These are phyloP conservation scores for Kazachstania sp. DNA, from an alignment of 1,139 yeast species.

Conservation along the genomic window DNA sequence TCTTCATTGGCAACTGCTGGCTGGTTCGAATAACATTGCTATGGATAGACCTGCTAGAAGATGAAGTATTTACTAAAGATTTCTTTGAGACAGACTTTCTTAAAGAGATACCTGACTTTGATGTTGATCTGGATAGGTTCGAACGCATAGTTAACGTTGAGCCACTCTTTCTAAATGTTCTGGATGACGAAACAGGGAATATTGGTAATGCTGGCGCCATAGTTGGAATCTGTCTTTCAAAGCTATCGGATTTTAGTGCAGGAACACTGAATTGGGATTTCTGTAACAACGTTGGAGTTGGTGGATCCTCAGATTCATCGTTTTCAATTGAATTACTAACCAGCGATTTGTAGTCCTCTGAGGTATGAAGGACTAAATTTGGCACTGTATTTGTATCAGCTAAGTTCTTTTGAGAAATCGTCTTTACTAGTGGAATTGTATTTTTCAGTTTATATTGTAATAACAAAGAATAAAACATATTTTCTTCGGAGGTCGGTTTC, in stretches of 20 bases:
- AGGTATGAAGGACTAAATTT: background rate
- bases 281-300: slow-evolving; percentile 25
- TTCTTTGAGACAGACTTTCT: slow-evolving; percentile 6
- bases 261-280: slow-evolving; percentile 28
- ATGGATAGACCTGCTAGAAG: slow-evolving; percentile 4
- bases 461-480: slow-evolving; percentile 77
- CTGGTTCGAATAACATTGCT: background rate
- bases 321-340: background rate
- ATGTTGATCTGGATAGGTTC: slow-evolving; percentile 1
- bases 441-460: slow-evolving; percentile 68
- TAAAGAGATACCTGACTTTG: slow-evolving; percentile 11
- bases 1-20: background rate
- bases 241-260: slow-evolving; percentile 12
- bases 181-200: slow-evolving; percentile 26
- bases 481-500: slow-evolving; percentile 65
- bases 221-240: slow-evolving; percentile 6
- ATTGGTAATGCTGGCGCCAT: slow-evolving; percentile 16
- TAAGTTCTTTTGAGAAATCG: background rate
- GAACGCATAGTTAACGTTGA: slow-evolving; percentile 17
- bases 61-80: slow-evolving; percentile 9
- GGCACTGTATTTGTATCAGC: background rate
- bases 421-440: slow-evolving; percentile 12
- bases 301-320: slow-evolving; percentile 6
- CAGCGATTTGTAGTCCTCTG: background rate
- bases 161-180: slow-evolving; percentile 20